Evolutionary conservation across 768 basidiomycete genomes (phyloP).

Genomic region (Tulasnella calospora): DNA sequence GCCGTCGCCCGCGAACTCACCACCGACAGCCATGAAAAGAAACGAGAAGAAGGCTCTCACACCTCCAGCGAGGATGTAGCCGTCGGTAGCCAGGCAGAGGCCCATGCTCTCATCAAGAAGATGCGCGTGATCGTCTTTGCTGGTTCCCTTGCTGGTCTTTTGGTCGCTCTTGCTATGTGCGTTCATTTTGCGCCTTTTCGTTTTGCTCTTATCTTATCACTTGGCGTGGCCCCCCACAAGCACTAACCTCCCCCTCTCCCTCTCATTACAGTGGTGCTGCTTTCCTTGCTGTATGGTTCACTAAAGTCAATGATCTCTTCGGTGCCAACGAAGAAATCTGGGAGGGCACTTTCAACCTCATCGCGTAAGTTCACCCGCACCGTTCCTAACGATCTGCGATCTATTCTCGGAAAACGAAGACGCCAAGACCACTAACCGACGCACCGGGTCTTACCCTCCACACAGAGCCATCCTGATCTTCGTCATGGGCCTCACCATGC

Average conservation of each 20-base stretch:
- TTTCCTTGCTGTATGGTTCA: conserved; percentile 61
- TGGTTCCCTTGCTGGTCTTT: conserved; percentile 69
- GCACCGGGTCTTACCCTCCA: background rate
- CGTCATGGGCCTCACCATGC: conserved; percentile 89
- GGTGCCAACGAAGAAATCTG: conserved; percentile 77
- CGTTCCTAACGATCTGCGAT: no score
- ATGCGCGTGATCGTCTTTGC: conserved; percentile 35
- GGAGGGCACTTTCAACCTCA: conserved; percentile 66
- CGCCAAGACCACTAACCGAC: background rate
- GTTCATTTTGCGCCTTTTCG: conserved; percentile 22
- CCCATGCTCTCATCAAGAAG: conserved; percentile 29
- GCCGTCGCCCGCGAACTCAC: conserved; percentile 27
- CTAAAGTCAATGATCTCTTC: conserved; percentile 81
- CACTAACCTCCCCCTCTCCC: background rate
- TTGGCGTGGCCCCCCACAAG: background rate
- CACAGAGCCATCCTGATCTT: conserved; percentile 69
- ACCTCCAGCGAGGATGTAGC: background rate
- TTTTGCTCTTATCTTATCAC: background rate
- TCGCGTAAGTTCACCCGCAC: conserved; percentile 32
- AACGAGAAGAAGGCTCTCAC: background rate
- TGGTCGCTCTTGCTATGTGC: conserved; percentile 67
- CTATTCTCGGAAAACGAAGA: conserved; percentile 48
- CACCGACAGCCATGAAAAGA: conserved; percentile 33
- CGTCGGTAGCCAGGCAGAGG: background rate
- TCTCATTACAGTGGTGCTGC: background rate